These are phyloP conservation scores for Casuarina equisetifolia DNA, from an alignment of 306 rosid species.

Conservation along the genomic window DNA sequence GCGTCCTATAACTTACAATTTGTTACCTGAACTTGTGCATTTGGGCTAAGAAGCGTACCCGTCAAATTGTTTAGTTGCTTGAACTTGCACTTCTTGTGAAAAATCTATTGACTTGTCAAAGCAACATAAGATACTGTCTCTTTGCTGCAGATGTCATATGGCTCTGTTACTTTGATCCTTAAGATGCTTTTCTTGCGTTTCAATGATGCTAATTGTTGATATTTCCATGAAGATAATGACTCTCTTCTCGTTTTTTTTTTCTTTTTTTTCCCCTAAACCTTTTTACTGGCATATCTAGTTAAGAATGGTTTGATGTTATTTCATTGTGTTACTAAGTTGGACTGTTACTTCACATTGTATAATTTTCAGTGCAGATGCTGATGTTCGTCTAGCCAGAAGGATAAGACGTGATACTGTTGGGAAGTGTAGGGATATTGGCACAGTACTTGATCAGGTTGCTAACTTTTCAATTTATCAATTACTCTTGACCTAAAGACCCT, in stretches of 20 bases:
- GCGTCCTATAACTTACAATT: background rate
- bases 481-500: slow-evolving; percentile 2
- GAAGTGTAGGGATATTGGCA: slow-evolving; percentile 79
- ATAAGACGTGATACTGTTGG: slow-evolving; percentile 88
- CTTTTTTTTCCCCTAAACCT: background rate
- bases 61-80: background rate
- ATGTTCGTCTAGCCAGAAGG: slow-evolving; percentile 98
- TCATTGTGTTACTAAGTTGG: slow-evolving; percentile 42
- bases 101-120: background rate
- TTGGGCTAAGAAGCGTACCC: background rate
- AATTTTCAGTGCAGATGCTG: slow-evolving; percentile 99
- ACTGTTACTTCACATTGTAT: slow-evolving; percentile 62
- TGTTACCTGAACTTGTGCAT: background rate
- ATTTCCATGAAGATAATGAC: background rate
- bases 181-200: background rate
- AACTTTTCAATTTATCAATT: slow-evolving; percentile 24
- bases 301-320: background rate
- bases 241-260: background rate
- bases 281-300: slow-evolving; percentile 19
- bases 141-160: background rate
- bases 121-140: background rate
- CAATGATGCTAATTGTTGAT: background rate
- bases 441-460: slow-evolving; percentile 95
- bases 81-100: background rate
- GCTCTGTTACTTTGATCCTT: slow-evolving; percentile 8